phyloP scores from a whole-genome alignment of 2,329 filamentous ascomycete genomes.

The Alternaria ventricosa region DNA sequence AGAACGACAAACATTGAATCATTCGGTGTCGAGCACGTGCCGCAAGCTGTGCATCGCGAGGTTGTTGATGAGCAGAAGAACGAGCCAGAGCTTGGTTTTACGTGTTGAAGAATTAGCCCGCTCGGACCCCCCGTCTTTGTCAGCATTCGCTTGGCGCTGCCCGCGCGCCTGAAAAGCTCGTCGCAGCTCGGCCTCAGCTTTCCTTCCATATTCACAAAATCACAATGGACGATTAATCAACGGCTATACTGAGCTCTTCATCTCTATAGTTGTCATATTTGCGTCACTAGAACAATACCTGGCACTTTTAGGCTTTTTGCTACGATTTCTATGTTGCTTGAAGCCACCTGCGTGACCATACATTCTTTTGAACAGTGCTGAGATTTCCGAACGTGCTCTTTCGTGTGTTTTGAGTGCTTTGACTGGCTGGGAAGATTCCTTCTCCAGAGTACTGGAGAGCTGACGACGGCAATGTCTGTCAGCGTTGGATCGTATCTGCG shows the following conservation, averaged over 20 bases:
- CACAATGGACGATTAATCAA: conserved; percentile 56
- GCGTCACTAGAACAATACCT: conserved; percentile 47
- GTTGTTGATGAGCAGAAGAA: conserved; percentile 13
- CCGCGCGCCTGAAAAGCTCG: conserved; percentile 26
- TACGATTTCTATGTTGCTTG: conserved; percentile 40
- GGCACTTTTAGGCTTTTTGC: conserved; percentile 49
- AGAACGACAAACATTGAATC: conserved; percentile 28
- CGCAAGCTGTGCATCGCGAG: not conserved
- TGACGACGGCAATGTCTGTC: not conserved
- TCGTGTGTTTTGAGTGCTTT: not conserved
- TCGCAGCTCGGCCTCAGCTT: conserved; percentile 13
- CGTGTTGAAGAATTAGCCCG: conserved; percentile 17
- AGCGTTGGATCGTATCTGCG: not conserved
- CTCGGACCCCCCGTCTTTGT: conserved; percentile 19
- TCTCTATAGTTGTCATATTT: conserved; percentile 56
- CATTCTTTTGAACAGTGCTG: conserved; percentile 19
- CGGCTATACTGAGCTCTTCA: conserved; percentile 44
- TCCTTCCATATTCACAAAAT: conserved; percentile 48
- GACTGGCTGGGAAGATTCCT: not conserved
- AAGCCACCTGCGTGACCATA: conserved; percentile 50
- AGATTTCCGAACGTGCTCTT: not conserved
- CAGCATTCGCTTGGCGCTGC: conserved; percentile 21
- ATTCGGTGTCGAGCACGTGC: conserved; percentile 13
- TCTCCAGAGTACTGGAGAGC: not conserved
- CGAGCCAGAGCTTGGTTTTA: conserved; percentile 2